Evolutionary conservation across 345 rosid genomes (phyloP).

Genomic region (Raphanus raphanistrum): DNA sequence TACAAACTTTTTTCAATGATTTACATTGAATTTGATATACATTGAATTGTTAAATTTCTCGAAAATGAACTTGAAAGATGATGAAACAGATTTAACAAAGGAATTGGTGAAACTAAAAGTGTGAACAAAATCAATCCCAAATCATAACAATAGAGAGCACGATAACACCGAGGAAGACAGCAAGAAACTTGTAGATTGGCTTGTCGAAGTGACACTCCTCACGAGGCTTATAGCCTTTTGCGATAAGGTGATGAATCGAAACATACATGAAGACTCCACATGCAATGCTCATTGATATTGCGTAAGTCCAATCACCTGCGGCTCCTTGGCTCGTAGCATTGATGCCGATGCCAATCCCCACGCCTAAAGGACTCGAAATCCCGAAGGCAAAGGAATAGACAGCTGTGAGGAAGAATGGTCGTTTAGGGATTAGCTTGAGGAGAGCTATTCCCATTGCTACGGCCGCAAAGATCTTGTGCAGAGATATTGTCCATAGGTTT

Average conservation of each 20-base stretch:
- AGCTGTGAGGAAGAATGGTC: constrained; percentile 64
- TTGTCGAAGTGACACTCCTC: constrained; percentile 51
- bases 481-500: constrained; percentile 81
- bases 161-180: constrained; percentile 67
- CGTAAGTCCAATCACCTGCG: constrained; percentile 69
- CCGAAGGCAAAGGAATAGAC: constrained; percentile 81
- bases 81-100: neutral
- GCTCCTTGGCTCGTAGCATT: constrained; percentile 70
- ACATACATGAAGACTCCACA: constrained; percentile 81
- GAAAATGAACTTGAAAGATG: neutral
- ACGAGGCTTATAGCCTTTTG: constrained; percentile 74
- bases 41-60: neutral
- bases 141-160: constrained; percentile 77
- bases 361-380: constrained; percentile 71
- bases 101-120: constrained; percentile 6
- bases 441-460: constrained; percentile 87
- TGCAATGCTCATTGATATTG: constrained; percentile 82
- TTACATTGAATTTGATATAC: constrained; percentile 17
- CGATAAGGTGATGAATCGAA: constrained; percentile 79
- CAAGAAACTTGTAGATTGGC: constrained; percentile 69
- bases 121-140: constrained; percentile 52
- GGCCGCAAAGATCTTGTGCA: constrained; percentile 88
- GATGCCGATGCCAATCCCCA: constrained; percentile 82
- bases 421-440: constrained; percentile 69
- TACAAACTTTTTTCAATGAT: neutral